Conservation (phyloP, 441 rosid species). For the Pelargonium citronellum region DNA sequence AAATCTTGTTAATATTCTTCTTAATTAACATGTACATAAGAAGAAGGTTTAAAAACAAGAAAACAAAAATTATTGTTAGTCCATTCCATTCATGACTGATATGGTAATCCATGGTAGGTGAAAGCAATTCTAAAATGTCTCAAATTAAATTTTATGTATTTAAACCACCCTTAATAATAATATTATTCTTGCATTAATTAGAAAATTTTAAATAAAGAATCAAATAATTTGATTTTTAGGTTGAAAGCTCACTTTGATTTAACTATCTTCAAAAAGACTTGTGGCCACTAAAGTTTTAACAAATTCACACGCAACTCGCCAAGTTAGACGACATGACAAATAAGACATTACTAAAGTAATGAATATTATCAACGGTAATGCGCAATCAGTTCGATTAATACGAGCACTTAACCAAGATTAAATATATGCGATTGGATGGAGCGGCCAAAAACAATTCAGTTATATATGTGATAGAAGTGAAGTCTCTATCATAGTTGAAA, state of each 20-base stretch:
- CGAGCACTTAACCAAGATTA: not conserved
- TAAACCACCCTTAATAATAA: not conserved
- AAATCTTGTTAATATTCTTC: not conserved
- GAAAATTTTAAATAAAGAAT: not conserved
- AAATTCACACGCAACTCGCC: not conserved
- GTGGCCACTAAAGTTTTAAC: constrained; percentile 2
- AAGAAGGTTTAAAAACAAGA: not conserved
- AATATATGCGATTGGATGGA: not conserved
- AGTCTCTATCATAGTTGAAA: not conserved
- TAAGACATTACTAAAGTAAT: too few species aligned
- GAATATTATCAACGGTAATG: constrained; percentile 1
- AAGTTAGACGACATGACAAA: not conserved
- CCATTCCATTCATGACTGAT: not conserved
- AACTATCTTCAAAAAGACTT: not conserved
- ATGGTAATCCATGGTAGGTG: not conserved
- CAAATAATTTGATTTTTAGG: not conserved
- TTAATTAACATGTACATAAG: not conserved
- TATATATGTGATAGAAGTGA: constrained; percentile 1
- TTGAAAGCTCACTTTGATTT: constrained; percentile 3
- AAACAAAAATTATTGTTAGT: constrained; percentile 3
- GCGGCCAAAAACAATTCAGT: not conserved
- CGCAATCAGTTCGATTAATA: not conserved
- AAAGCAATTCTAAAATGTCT: not conserved
- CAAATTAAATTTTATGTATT: not conserved
- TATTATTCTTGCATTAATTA: not conserved